Evolutionary conservation across 352 stramenopile species (phyloP).

Genomic region (Phytophthora crassamura): DNA sequence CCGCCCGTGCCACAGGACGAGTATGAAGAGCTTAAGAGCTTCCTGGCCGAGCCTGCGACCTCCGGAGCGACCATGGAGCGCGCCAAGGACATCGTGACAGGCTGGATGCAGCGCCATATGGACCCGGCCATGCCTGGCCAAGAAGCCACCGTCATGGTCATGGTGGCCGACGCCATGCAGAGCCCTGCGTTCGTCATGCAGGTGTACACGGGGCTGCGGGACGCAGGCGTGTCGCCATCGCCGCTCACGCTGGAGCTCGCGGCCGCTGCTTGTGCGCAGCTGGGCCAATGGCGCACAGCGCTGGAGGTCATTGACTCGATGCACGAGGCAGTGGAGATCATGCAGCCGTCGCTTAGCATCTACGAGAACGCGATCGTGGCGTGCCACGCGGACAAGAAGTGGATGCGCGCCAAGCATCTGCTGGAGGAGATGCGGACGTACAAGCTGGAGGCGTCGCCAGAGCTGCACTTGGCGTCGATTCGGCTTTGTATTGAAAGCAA

Average conservation of each 20-base stretch:
- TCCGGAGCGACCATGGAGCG: slow-evolving; percentile 39
- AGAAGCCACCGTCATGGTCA: slow-evolving; percentile 81
- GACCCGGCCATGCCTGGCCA: slow-evolving; percentile 73
- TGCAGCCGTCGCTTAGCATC: slow-evolving; percentile 69
- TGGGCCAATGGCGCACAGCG: slow-evolving; percentile 60
- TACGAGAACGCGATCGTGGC: slow-evolving; percentile 78
- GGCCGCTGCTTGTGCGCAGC: slow-evolving; percentile 58
- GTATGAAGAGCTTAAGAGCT: slow-evolving; percentile 73
- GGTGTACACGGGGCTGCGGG: slow-evolving; percentile 65
- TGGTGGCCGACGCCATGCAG: slow-evolving; percentile 71
- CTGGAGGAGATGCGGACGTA: slow-evolving; percentile 69
- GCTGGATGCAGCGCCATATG: slow-evolving; percentile 67
- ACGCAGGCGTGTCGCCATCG: slow-evolving; percentile 64
- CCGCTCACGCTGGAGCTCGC: slow-evolving; percentile 76
- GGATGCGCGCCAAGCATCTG: slow-evolving; percentile 75
- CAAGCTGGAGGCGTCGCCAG: slow-evolving; percentile 55
- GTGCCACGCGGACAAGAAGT: slow-evolving; percentile 61
- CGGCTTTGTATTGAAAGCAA: slow-evolving; percentile 53
- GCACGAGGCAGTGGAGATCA: slow-evolving; percentile 70
- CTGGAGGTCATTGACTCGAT: slow-evolving; percentile 76
- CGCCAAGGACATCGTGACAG: slow-evolving; percentile 49
- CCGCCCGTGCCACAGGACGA: slow-evolving; percentile 45
- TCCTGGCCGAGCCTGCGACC: slow-evolving; percentile 53
- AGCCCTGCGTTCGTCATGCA: slow-evolving; percentile 60
- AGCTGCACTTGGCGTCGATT: slow-evolving; percentile 61